These are phyloP conservation scores for Monosporozyma siamensis DNA, from an alignment of 805 yeast genomes.

Conservation along the genomic window DNA sequence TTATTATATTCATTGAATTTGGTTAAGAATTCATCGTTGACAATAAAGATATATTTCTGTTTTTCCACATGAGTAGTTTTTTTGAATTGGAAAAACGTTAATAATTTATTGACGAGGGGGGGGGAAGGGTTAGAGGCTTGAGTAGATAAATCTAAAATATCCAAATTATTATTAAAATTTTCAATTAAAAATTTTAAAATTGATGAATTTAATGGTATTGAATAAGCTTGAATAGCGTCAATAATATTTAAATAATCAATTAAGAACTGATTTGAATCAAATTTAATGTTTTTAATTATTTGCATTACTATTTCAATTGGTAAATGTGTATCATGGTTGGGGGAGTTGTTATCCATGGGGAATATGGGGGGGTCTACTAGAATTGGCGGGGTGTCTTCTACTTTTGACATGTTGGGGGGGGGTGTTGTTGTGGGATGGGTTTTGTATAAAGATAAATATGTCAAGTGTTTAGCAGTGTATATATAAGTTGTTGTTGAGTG, in stretches of 20 bases:
- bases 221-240: slow-evolving; percentile 5
- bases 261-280: slow-evolving; percentile 4
- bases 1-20: background rate
- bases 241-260: slow-evolving; percentile 9
- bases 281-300: slow-evolving; percentile 8
- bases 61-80: background rate
- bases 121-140: background rate
- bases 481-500: too few relatives aligned
- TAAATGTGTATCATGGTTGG: background rate
- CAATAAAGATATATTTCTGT: background rate
- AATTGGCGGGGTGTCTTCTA: too few relatives aligned
- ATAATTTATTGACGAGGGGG: too few relatives aligned
- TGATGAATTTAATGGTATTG: background rate
- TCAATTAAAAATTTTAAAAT: background rate
- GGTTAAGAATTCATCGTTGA: background rate
- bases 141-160: background rate
- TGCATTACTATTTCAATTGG: slow-evolving; percentile 9
- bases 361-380: background rate
- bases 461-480: too few relatives aligned
- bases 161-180: background rate
- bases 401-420: background rate
- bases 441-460: too few relatives aligned
- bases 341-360: background rate
- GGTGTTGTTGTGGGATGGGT: background rate
- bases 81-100: too few relatives aligned